A percentile compares a stretch with the other conserved stretches of the same genome.
Conservation (phyloP, 768 basidiomycete species). For the Trametes coccinea region DNA sequence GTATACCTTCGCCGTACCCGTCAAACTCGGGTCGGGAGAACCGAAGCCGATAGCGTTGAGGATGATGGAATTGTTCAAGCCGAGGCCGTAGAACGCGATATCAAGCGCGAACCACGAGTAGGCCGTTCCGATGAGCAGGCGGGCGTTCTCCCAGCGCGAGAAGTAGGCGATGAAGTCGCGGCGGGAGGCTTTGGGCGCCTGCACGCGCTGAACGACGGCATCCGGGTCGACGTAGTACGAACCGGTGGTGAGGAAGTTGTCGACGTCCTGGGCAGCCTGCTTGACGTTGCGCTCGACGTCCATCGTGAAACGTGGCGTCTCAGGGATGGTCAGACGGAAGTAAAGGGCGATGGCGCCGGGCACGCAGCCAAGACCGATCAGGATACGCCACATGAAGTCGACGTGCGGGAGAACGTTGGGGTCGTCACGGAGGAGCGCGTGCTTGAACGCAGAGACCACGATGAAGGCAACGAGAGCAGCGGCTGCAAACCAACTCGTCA, state of each 20-base stretch:
- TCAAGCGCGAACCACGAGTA: constrained; percentile 92
- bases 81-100: constrained; percentile 89
- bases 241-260: constrained; percentile 59
- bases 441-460: constrained; percentile 69
- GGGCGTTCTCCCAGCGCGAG: constrained; percentile 73
- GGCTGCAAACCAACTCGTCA: constrained; percentile 40
- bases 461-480: constrained; percentile 72
- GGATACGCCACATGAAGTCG: constrained; percentile 54
- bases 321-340: constrained; percentile 50
- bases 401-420: constrained; percentile 46
- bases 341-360: constrained; percentile 47
- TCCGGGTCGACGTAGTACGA: constrained; percentile 53
- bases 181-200: constrained; percentile 43
- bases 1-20: constrained; percentile 44
- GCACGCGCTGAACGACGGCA: constrained; percentile 53
- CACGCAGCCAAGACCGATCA: constrained; percentile 50
- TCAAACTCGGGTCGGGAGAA: constrained; percentile 37
- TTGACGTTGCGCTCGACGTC: constrained; percentile 64
- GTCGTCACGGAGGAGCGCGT: constrained; percentile 47
- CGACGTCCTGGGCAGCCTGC: constrained; percentile 74
- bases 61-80: constrained; percentile 80
- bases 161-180: constrained; percentile 64
- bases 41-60: constrained; percentile 78
- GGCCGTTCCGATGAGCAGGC: constrained; percentile 66
- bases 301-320: constrained; percentile 53